phyloP scores from a whole-genome alignment of 78 protist species.

The Emiliania huxleyi region DNA sequence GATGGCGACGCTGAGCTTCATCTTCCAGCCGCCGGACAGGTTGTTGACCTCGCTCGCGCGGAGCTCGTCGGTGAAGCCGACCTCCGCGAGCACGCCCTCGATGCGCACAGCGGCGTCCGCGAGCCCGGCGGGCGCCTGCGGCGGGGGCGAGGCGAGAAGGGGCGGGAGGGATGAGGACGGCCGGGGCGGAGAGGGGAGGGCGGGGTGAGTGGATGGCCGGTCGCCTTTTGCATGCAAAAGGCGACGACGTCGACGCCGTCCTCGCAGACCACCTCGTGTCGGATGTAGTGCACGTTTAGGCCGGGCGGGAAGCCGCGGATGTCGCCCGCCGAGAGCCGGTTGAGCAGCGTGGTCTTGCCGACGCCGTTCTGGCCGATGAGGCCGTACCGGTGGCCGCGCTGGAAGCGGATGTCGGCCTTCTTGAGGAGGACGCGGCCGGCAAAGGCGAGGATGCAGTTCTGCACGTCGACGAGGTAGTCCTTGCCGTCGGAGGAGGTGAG shows the following conservation, averaged over 20 bases:
- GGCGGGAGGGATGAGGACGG: too few relatives aligned
- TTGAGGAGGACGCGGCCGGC: slow-evolving; percentile 25
- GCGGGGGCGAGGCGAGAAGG: too few relatives aligned
- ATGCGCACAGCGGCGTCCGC: not conserved
- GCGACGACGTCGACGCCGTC: not conserved
- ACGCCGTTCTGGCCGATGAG: slow-evolving; percentile 44
- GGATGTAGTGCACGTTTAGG: not conserved
- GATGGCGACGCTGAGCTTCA: not conserved
- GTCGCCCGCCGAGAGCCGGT: not conserved
- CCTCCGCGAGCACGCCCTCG: not conserved
- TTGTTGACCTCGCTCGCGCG: not conserved
- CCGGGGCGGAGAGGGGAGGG: too few relatives aligned
- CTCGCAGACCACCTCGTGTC: not conserved
- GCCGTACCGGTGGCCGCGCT: slow-evolving; percentile 18
- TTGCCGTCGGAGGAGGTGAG: not conserved
- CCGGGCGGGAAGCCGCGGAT: not conserved
- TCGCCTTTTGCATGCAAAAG: not conserved
- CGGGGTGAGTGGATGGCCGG: too few relatives aligned
- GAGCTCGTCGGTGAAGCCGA: not conserved
- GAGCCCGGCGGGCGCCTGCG: not conserved
- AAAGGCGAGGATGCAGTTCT: slow-evolving; percentile 14
- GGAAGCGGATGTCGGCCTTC: not conserved
- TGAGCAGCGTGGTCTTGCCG: slow-evolving; percentile 53
- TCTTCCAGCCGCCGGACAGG: slow-evolving; percentile 24
- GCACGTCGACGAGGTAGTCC: not conserved